Conservation (phyloP, 2,329 filamentous ascomycete genomes). For the Epichloe hybrida region DNA sequence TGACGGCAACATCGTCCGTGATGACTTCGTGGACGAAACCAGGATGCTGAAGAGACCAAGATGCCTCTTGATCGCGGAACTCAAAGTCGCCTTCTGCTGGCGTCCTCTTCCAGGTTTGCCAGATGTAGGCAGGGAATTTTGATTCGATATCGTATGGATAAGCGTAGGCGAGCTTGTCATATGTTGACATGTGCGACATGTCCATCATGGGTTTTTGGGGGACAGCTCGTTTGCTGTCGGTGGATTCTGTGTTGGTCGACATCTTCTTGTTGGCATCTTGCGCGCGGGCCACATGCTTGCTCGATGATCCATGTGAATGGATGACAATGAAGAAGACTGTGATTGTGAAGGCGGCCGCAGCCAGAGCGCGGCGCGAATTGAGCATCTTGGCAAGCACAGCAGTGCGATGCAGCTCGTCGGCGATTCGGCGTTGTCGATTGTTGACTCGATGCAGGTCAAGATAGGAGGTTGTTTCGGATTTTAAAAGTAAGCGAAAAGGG, state of each 20-base stretch:
- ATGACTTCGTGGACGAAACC: constrained; percentile 94
- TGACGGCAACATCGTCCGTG: constrained; percentile 73
- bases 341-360: constrained; percentile 56
- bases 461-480: background rate
- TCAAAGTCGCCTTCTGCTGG: constrained; percentile 65
- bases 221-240: constrained; percentile 1
- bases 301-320: constrained; percentile 33
- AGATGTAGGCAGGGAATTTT: constrained; percentile 95
- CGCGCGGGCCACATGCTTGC: background rate
- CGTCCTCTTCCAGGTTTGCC: constrained; percentile 95
- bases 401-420: background rate
- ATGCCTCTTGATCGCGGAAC: constrained; percentile 74
- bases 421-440: background rate
- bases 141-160: constrained; percentile 81
- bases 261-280: constrained; percentile 11
- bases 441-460: background rate
- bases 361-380: constrained; percentile 61
- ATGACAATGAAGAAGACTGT: constrained; percentile 56
- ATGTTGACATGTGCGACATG: constrained; percentile 56
- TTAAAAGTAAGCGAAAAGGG: background rate
- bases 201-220: constrained; percentile 48
- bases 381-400: constrained; percentile 44
- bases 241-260: constrained; percentile 9
- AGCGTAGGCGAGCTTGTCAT: constrained; percentile 77
- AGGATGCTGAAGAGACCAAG: constrained; percentile 78